Conservation (phyloP, 306 rosid species). For the Argentina anserina region DNA sequence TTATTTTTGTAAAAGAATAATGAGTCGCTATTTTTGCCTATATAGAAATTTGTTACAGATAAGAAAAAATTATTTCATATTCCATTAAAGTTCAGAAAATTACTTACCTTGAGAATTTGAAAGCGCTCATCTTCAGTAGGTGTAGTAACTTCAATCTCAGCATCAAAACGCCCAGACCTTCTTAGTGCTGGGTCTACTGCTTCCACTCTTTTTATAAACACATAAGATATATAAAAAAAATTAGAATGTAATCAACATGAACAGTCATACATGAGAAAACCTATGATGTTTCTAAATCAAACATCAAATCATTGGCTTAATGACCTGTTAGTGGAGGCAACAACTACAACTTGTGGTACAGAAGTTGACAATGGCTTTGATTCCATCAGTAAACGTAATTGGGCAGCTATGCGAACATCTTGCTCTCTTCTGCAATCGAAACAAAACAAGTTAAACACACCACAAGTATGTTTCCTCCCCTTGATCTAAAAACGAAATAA, state of each 20-base stretch:
- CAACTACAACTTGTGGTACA: constrained; percentile 60
- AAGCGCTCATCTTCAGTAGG: constrained; percentile 76
- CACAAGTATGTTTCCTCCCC: neutral
- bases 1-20: neutral
- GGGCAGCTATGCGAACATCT: constrained; percentile 75
- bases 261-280: neutral
- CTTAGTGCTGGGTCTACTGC: constrained; percentile 88
- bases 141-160: constrained; percentile 80
- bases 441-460: constrained; percentile 16
- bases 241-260: constrained; percentile 1
- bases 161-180: constrained; percentile 85
- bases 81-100: neutral
- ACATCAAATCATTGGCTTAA: neutral
- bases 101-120: constrained; percentile 78
- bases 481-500: neutral
- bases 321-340: constrained; percentile 98
- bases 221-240: constrained; percentile 20
- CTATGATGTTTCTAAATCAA: constrained; percentile 1
- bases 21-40: neutral
- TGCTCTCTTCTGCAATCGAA: constrained; percentile 65
- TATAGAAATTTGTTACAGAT: neutral
- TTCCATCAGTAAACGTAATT: constrained; percentile 72
- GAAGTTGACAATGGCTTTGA: constrained; percentile 44
- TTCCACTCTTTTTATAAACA: constrained; percentile 50
- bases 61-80: neutral